Percentiles rank a stretch among this genome's conserved stretches.
Conservation (phyloP, 2,329 filamentous ascomycete species). For the Myriangium duriaei region DNA sequence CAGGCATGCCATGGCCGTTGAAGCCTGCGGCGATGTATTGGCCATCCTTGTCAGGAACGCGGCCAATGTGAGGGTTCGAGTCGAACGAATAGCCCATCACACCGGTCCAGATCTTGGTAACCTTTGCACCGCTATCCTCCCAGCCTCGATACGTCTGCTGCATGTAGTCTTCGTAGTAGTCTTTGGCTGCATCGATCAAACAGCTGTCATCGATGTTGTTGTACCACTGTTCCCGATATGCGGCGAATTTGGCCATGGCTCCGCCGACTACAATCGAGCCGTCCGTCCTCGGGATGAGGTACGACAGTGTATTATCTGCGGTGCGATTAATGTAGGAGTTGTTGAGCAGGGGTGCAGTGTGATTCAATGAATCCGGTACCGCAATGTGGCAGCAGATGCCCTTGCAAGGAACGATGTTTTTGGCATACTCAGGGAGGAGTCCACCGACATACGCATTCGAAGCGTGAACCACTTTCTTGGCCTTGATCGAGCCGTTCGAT, state of each 20-base stretch:
- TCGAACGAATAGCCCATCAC: slow-evolving; percentile 17
- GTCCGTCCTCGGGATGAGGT: slow-evolving; percentile 34
- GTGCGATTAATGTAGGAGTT: slow-evolving; percentile 20
- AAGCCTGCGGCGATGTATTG: slow-evolving; percentile 39
- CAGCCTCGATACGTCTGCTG: slow-evolving; percentile 37
- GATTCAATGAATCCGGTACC: slow-evolving; percentile 10
- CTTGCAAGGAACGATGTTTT: slow-evolving; percentile 22
- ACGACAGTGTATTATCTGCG: slow-evolving; percentile 19
- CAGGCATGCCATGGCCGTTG: slow-evolving; percentile 40
- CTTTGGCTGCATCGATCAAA: slow-evolving; percentile 30
- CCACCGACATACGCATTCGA: slow-evolving; percentile 25
- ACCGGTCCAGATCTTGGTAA: slow-evolving; percentile 32
- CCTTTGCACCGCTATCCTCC: slow-evolving; percentile 30
- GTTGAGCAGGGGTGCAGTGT: slow-evolving; percentile 15
- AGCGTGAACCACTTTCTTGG: slow-evolving; percentile 21
- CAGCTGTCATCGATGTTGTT: slow-evolving; percentile 34
- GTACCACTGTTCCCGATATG: slow-evolving; percentile 31
- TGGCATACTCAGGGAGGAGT: slow-evolving; percentile 22
- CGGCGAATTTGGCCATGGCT: slow-evolving; percentile 24
- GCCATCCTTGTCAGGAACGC: slow-evolving; percentile 27
- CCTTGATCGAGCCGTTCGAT: slow-evolving; percentile 15
- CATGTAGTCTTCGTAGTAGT: slow-evolving; percentile 39
- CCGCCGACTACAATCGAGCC: slow-evolving; percentile 36
- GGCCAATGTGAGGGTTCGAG: slow-evolving; percentile 30
- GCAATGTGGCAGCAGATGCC: slow-evolving; percentile 20